These are phyloP conservation scores for Dalbergia oliveri DNA, from an alignment of 306 rosid species.

Conservation along the genomic window DNA sequence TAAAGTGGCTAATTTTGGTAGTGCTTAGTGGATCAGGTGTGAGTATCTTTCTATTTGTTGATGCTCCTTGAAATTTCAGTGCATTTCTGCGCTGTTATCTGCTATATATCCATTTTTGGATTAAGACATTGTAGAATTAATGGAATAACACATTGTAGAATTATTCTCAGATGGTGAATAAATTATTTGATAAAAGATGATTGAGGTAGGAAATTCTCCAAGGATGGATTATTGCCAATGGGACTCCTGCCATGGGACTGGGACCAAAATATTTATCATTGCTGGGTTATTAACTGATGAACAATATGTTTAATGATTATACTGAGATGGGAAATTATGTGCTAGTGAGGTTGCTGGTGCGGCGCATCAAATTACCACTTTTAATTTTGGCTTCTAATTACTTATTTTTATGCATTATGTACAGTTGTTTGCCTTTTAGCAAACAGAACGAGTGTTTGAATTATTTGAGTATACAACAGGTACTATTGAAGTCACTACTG, in stretches of 20 bases:
- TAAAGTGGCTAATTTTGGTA: slow-evolving; percentile 33
- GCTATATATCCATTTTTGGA: slow-evolving; percentile 27
- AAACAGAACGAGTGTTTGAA: background rate
- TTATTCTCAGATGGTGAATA: slow-evolving; percentile 29
- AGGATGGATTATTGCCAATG: slow-evolving; percentile 15
- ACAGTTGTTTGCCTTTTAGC: background rate
- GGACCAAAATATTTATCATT: background rate
- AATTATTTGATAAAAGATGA: slow-evolving; percentile 38
- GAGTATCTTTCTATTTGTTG: slow-evolving; percentile 20
- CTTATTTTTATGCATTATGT: background rate
- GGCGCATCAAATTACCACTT: background rate
- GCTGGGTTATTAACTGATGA: slow-evolving; percentile 11
- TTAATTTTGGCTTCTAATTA: background rate
- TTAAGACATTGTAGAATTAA: no score
- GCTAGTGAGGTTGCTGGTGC: background rate
- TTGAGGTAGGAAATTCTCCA: slow-evolving; percentile 28
- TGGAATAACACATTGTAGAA: slow-evolving; percentile 17
- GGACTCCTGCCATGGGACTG: slow-evolving; percentile 14
- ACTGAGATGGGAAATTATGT: slow-evolving; percentile 16
- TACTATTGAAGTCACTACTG: background rate
- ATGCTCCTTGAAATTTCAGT: slow-evolving; percentile 29
- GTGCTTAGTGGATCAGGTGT: slow-evolving; percentile 21
- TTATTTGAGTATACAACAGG: no score
- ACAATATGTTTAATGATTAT: slow-evolving; percentile 30
- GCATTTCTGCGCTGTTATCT: slow-evolving; percentile 7